Base-by-base conservation (phyloP, 345 rosid species). In the Durio zibethinus region DNA sequence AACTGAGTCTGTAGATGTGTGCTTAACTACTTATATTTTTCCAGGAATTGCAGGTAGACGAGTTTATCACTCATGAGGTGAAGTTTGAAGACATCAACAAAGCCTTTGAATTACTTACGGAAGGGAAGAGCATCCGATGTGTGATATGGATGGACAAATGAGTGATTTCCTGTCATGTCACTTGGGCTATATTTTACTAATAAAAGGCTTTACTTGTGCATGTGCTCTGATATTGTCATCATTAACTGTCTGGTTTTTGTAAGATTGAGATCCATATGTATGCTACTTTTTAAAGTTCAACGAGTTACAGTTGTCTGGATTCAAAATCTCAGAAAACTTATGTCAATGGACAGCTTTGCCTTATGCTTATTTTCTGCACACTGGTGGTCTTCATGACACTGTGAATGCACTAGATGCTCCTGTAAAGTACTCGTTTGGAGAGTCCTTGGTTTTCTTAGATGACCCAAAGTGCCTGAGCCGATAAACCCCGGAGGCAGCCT, bases 21-120 rank as follows among this genome's bases (percentile, higher is more conserved):
- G 35, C 35, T 29, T 60, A 4, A 60, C 65, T 50, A 12, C 52
- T 4, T 54, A 1, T 74, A 27, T 4, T 40, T 68, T 74, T 64
- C 54, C 86, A 89, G 89, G 97, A 94, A 76, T 84, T 93, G 83
- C 85, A 78, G 60, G 68, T 94, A 81, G 97, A 93, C 47, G 80
- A 93, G 64, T 94, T 93, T 83, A 93, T 90, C 27, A 91, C 97
- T 0, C 98, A 94, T 60, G 97, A 91, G 77, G 76, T 93, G 61
- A 84, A 72, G 45, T 90, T 94, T 21, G 90, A 87, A 78, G 94
- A 89, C 15, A 91, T 94, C 76, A 92, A 92, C 81, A 85, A 87
- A 62, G 93, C 97, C 11, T 92, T 92, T 38, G 86, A 89, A 62
- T 77, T 92, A 75, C 91, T 90, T 2, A 29, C 82, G 1, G 85